These are phyloP conservation scores for Beta corolliflora DNA, from an alignment of 179 eudicot species.

Conservation along the genomic window DNA sequence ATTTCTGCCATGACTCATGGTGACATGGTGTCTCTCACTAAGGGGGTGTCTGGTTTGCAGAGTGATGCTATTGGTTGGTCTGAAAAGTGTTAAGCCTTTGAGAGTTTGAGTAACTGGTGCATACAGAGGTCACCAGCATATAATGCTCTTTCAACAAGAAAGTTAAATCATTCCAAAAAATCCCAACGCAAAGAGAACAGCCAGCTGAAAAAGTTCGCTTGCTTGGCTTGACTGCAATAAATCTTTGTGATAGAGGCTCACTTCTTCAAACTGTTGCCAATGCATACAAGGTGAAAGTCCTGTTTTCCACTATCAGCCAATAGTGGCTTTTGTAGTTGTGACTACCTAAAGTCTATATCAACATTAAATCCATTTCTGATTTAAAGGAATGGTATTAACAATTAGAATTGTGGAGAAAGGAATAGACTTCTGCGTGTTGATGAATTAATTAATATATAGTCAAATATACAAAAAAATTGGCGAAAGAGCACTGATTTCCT, in stretches of 20 bases:
- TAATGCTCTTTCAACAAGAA: background rate
- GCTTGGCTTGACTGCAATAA: background rate
- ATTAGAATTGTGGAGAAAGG: background rate
- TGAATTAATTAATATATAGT: background rate
- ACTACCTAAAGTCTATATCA: background rate
- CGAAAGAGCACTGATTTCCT: background rate
- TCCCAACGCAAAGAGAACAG: too few relatives aligned
- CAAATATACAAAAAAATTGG: background rate
- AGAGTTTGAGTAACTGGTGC: background rate
- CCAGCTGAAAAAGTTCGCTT: background rate
- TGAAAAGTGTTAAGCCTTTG: too few relatives aligned
- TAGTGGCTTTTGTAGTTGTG: background rate
- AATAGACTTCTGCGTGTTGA: background rate
- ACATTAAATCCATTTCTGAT: background rate
- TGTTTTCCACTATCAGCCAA: background rate
- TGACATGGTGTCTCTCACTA: background rate
- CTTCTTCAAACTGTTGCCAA: background rate
- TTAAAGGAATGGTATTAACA: background rate
- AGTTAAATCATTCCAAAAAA: background rate
- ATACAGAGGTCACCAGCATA: background rate
- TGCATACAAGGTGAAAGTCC: background rate
- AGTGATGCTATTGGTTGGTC: too few relatives aligned
- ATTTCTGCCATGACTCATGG: background rate
- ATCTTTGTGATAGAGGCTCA: background rate
- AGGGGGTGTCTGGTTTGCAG: background rate